phyloP scores from a whole-genome alignment of 345 rosid species.

The Melastoma malabathricum region DNA sequence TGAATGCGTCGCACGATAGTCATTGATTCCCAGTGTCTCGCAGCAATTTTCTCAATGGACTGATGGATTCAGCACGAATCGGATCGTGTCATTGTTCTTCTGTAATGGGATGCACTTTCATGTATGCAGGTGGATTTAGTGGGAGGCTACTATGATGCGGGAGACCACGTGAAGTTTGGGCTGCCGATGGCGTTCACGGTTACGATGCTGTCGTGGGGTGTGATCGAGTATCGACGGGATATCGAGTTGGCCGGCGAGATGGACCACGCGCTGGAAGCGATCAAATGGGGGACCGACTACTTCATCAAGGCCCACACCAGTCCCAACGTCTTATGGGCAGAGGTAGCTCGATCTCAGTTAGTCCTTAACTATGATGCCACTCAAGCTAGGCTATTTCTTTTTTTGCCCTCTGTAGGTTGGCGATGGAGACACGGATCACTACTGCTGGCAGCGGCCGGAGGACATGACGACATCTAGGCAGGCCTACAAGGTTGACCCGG shows the following conservation, averaged over 20 bases:
- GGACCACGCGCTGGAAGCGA: conserved; percentile 67
- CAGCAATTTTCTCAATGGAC: too few relatives aligned
- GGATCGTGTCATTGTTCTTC: too few relatives aligned
- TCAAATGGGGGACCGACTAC: conserved; percentile 94
- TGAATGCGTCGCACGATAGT: too few relatives aligned
- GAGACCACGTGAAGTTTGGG: conserved; percentile 91
- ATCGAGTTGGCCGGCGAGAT: conserved; percentile 56
- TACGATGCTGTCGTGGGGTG: conserved; percentile 87
- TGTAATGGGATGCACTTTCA: too few relatives aligned
- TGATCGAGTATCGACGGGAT: conserved; percentile 51
- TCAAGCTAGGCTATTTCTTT: too few relatives aligned
- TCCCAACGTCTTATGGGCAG: conserved; percentile 78
- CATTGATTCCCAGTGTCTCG: too few relatives aligned
- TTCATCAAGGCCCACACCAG: conserved; percentile 86
- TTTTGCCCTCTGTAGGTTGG: conserved; percentile 32
- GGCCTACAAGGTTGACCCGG: conserved; percentile 74
- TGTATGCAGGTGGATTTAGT: conserved; percentile 70
- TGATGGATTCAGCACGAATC: too few relatives aligned
- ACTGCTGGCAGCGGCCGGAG: conserved; percentile 98
- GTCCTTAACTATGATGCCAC: neutral
- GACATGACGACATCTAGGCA: conserved; percentile 94
- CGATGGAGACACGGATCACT: conserved; percentile 89
- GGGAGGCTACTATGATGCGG: conserved; percentile 95
- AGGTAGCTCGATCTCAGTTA: conserved; percentile 20
- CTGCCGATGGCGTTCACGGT: conserved; percentile 95